Evolutionary conservation across 2,329 filamentous ascomycete species (phyloP), one percentile per base, ranked within the genome.

Genomic region (Periconia digitata): DNA sequence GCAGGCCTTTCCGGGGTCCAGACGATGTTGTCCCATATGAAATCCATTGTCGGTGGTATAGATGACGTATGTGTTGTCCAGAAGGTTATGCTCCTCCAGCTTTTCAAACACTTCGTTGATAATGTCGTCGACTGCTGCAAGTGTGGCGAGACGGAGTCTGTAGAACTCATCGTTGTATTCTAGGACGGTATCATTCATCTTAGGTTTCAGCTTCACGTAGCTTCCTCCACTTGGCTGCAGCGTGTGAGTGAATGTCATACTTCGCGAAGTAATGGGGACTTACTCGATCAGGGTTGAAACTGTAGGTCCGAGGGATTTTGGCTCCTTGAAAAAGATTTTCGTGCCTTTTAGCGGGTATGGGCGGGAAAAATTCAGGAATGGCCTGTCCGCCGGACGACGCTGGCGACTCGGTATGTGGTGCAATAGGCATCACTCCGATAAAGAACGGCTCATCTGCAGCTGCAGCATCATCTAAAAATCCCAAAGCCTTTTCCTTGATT

Each of bases 341-440:
- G 53, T 90, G 85, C 36, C 85, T 74, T 20, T 82, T 71, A 0
- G 83, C 77, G 0, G 85, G 78, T 18, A 86, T 74, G 0, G 84
- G 83, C 0, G 75, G 74, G 6, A 74, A 71, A 59, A 79, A 75
- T 0, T 58, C 44, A 1, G 64, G 41, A 2, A 63, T 38, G 8
- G 59, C 60, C 1, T 54, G 53, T 15, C 62, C 57, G 3, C 58
- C 56, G 32, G 53, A 40, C 2, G 13, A 13, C 46, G 65, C 52
- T 36, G 76, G 62, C 4, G 79, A 71, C 51, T 85, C 83, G 20
- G 79, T 78, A 57, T 90, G 86, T 0, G 87, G 86, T 0, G 82
- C 85, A 6, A 85, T 76, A 0, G 86, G 86, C 0, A 85, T 82
- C n/a, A 87, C 75, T 0, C 76, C 78, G 7, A 90, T 65, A 62